Percentiles rank a stretch among this genome's conserved stretches.
Conservation (phyloP, 2,329 filamentous ascomycete genomes). For the Sclerotinia spermophila region DNA sequence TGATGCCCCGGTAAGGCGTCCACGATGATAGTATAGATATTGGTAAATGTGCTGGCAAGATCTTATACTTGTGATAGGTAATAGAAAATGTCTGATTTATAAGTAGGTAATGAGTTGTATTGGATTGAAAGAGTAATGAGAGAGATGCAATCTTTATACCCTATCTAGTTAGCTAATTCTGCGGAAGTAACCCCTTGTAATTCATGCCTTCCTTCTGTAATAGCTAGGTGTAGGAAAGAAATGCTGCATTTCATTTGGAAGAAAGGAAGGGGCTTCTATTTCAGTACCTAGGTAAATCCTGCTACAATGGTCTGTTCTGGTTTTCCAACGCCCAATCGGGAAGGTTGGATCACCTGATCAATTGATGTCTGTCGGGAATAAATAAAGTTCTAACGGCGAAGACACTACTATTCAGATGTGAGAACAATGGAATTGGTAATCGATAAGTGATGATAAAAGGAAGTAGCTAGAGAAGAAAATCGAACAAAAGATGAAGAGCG, state of each 20-base stretch:
- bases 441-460: background rate
- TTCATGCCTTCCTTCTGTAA: no score
- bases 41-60: background rate
- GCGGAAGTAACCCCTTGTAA: no score
- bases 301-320: background rate
- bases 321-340: no score
- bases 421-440: background rate
- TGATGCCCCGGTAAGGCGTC: background rate
- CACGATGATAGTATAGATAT: background rate
- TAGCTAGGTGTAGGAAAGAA: no score
- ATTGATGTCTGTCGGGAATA: background rate
- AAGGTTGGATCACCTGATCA: background rate
- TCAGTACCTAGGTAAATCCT: background rate
- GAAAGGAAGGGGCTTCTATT: background rate
- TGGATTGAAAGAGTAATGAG: background rate
- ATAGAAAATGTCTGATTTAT: background rate
- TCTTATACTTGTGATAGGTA: background rate
- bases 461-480: background rate
- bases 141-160: no score
- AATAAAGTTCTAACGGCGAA: background rate
- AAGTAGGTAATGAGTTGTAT: background rate
- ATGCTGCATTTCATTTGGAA: no score
- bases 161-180: no score
- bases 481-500: background rate
- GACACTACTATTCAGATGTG: background rate